phyloP scores from a whole-genome alignment of 768 basidiomycete species.

The Sistotremastrum niveocremeum region DNA sequence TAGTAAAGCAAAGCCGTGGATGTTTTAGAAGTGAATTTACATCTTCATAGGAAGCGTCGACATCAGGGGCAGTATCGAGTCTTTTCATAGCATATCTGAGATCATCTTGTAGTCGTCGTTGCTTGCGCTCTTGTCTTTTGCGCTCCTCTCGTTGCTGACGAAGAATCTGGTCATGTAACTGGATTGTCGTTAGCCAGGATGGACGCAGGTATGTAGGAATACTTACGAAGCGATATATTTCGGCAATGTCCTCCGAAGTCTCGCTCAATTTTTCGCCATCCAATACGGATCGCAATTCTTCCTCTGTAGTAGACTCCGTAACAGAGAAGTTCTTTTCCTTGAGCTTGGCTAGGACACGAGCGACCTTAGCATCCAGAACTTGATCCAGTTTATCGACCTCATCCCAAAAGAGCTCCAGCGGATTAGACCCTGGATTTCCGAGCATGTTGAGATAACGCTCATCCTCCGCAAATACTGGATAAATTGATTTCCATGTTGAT shows the following conservation, averaged over 20 bases:
- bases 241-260: conserved; percentile 35
- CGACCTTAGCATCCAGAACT: conserved; percentile 65
- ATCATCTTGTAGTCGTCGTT: conserved; percentile 86
- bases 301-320: conserved; percentile 45
- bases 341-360: conserved; percentile 36
- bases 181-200: conserved; percentile 1
- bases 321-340: conserved; percentile 28
- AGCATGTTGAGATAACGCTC: conserved; percentile 78
- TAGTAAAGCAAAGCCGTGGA: conserved; percentile 2
- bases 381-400: conserved; percentile 78
- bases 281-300: conserved; percentile 44
- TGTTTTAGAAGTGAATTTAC: conserved; percentile 27
- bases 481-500: conserved; percentile 86
- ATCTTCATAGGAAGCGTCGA: conserved; percentile 65
- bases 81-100: conserved; percentile 92
- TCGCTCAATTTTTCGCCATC: conserved; percentile 30
- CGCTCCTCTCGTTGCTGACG: conserved; percentile 79
- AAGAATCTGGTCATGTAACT: conserved; percentile 62
- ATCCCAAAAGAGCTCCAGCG: conserved; percentile 96
- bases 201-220: not conserved
- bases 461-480: conserved; percentile 63
- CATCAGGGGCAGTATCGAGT: conserved; percentile 66
- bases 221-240: conserved; percentile 53
- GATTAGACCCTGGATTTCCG: conserved; percentile 88
- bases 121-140: conserved; percentile 69